These are phyloP conservation scores for Aspergillus sclerotioniger DNA, from an alignment of 495 filamentous ascomycete genomes.

Conservation along the genomic window DNA sequence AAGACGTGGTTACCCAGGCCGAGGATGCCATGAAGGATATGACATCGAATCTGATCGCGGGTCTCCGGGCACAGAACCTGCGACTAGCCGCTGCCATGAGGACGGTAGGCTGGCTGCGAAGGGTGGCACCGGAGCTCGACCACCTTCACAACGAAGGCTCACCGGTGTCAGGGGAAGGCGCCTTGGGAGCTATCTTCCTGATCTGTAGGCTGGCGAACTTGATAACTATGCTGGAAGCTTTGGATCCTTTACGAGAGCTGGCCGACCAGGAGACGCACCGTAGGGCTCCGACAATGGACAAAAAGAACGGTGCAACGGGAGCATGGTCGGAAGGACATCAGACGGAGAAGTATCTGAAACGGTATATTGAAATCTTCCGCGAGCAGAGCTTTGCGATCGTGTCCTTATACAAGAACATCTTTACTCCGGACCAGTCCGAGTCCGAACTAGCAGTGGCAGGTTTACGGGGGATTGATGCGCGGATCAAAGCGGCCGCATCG, in stretches of 20 bases:
- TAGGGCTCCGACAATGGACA: slow-evolving; percentile 26
- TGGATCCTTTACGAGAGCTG: slow-evolving; percentile 82
- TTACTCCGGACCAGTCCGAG: slow-evolving; percentile 54
- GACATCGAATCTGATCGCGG: slow-evolving; percentile 77
- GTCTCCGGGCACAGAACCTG: slow-evolving; percentile 70
- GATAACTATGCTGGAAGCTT: slow-evolving; percentile 72
- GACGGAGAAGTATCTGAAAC: slow-evolving; percentile 89
- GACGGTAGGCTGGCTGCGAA: slow-evolving; percentile 85
- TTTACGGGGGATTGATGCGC: slow-evolving; percentile 35
- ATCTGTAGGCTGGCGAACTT: slow-evolving; percentile 82
- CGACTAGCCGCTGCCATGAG: slow-evolving; percentile 91
- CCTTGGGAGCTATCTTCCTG: slow-evolving; percentile 81
- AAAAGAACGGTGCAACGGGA: slow-evolving; percentile 23
- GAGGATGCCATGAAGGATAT: slow-evolving; percentile 88
- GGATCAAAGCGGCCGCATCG: slow-evolving; percentile 24
- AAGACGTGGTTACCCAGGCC: slow-evolving; percentile 70
- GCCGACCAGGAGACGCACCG: slow-evolving; percentile 79
- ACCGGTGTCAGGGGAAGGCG: slow-evolving; percentile 51
- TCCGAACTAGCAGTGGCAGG: slow-evolving; percentile 33
- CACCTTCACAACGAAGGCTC: slow-evolving; percentile 39
- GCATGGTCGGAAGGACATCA: slow-evolving; percentile 80
- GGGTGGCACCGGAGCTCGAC: slow-evolving; percentile 80
- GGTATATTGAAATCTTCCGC: slow-evolving; percentile 96
- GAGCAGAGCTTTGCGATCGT: slow-evolving; percentile 97
- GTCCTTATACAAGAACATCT: slow-evolving; percentile 88